These are phyloP conservation scores for Aechmea fasciata DNA, from an alignment of 176 grass and related monocot species.

Conservation along the genomic window DNA sequence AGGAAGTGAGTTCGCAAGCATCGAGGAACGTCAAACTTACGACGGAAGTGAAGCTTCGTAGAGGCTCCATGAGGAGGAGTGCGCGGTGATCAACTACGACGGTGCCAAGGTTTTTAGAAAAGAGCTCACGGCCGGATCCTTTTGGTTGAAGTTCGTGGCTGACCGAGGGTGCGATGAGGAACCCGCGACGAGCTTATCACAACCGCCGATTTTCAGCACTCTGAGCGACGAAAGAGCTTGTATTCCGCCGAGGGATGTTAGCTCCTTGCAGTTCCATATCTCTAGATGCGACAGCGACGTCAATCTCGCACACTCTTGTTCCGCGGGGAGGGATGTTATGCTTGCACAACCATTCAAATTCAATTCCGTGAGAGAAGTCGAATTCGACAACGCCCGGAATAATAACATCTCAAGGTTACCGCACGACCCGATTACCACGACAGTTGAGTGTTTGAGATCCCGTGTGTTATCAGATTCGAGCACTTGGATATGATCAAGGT, in stretches of 20 bases:
- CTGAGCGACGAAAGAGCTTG: neutral
- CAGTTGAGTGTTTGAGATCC: neutral
- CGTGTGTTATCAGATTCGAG: neutral
- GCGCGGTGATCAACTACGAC: neutral
- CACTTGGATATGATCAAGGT: neutral
- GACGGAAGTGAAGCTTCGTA: neutral
- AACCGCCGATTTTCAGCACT: neutral
- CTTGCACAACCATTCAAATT: neutral
- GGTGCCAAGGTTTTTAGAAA: neutral
- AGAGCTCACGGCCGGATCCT: neutral
- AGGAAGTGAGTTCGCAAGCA: neutral
- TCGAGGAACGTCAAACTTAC: no score
- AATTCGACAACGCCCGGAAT: neutral
- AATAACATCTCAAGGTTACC: slow-evolving; percentile 1
- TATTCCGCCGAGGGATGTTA: slow-evolving; percentile 6
- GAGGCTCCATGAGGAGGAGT: neutral
- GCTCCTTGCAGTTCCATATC: neutral
- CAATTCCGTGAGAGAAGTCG: neutral
- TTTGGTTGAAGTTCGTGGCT: neutral
- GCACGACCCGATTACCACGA: neutral
- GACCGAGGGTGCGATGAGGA: neutral
- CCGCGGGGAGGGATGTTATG: neutral
- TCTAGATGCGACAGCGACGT: neutral
- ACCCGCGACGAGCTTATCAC: neutral
- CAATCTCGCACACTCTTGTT: neutral